Base-by-base conservation (phyloP, 805 yeast genomes). In the Candida khao-thaluensis region DNA sequence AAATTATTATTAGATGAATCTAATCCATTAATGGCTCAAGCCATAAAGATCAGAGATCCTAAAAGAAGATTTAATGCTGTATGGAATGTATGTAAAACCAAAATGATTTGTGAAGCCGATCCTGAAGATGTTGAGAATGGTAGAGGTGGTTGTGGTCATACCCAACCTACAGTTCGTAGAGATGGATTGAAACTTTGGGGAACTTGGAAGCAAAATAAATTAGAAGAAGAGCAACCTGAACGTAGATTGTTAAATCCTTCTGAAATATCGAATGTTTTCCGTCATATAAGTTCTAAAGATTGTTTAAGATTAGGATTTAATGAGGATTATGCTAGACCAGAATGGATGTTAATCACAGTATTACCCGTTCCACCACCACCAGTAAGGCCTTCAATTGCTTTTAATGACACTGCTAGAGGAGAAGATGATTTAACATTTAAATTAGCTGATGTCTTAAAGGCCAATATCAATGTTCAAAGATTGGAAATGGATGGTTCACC, bases 331-430 rank as follows among this genome's bases (percentile, higher is more conserved):
- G 93, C 99, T 2, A 82, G 99, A 54, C 99, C 99, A 2, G 99
- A 93, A 67, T 93, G 99, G 99, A 79, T 93, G 81, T 75, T 93
- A 44, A 78, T 93, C 50, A 89, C 98, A 2, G 98, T 93, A n/a
- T 72, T 93, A 54, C 99, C 99, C 1, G 99, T 93, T 14, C 99
- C 99, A 30, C 99, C 99, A 37, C 99, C 99, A 46, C 98, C 97
- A 24, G 99, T 93, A 23, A 83, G 99, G 64, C 99, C 99, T 8
- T 86, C 96, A 17, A 93, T 93, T 69, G 96, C 99, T 2, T 90
- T 93, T 56, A 93, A 93, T 51, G 99, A 93, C 60, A 87, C 97
- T 8, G 96, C 95, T 45, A 82, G 99, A 69, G 97, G 98, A 52
- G 99, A 93, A 64, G 99, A 93, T 78, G 99, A 93, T 74, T 82